Conservation (phyloP, 768 basidiomycete species). For the Tulasnella sp. region DNA sequence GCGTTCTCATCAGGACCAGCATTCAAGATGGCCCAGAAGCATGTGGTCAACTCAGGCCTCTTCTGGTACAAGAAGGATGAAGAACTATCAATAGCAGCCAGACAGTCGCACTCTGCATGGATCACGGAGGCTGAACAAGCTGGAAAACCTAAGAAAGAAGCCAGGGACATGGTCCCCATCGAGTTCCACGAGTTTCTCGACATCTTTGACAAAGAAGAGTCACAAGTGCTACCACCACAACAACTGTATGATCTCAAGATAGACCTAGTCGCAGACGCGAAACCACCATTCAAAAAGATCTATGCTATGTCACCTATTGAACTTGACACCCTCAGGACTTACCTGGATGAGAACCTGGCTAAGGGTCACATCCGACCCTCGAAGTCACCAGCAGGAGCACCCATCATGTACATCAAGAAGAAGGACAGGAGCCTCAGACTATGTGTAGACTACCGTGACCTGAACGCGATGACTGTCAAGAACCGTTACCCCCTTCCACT, state of each 20-base stretch:
- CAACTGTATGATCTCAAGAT: neutral
- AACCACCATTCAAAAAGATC: neutral
- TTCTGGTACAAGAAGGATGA: too few species aligned
- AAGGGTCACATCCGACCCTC: slow-evolving; percentile 14
- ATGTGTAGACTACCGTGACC: neutral
- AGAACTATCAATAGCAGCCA: too few species aligned
- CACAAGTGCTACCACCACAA: neutral
- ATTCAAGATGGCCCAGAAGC: too few species aligned
- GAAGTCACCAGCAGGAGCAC: slow-evolving; percentile 19
- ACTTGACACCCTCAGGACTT: neutral
- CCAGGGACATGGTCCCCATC: too few species aligned
- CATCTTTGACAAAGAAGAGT: neutral
- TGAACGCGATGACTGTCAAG: neutral
- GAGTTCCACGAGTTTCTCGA: neutral
- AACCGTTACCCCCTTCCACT: slow-evolving; percentile 5
- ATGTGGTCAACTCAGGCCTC: too few species aligned
- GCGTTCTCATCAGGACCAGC: too few species aligned
- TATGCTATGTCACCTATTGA: neutral
- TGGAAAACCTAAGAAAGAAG: too few species aligned
- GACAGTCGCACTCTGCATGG: too few species aligned
- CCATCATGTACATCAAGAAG: slow-evolving; percentile 22
- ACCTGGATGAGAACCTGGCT: neutral
- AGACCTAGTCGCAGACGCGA: neutral
- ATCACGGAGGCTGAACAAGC: too few species aligned
- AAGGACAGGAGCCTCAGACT: neutral